Evolutionary conservation across 2,329 filamentous ascomycete genomes (phyloP).

Genomic region (Colletotrichum cereale): DNA sequence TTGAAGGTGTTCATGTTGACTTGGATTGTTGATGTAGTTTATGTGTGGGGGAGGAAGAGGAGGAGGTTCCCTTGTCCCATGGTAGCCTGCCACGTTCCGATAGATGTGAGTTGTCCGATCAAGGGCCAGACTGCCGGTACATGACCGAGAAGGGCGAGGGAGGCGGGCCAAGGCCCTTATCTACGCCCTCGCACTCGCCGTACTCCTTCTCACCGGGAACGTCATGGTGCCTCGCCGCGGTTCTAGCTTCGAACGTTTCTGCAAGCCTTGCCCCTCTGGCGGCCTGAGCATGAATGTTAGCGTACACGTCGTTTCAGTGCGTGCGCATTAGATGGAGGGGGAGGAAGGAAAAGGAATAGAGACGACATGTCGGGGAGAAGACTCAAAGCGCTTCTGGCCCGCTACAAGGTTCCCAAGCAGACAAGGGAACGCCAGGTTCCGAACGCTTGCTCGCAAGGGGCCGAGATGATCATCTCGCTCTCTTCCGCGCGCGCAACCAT

Average conservation of each 20-base stretch:
- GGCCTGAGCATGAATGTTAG: conserved; percentile 34
- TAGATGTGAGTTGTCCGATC: not conserved
- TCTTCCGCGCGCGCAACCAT: not conserved
- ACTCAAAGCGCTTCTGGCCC: not conserved
- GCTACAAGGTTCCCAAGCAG: not conserved
- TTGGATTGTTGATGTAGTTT: not conserved
- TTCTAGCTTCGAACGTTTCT: conserved; percentile 20
- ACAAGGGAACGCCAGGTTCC: not conserved
- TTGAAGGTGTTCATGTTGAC: conserved; percentile 38
- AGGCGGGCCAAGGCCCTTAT: conserved; percentile 30
- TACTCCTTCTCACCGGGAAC: not conserved
- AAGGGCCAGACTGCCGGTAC: not conserved
- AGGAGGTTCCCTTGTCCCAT: conserved; percentile 18
- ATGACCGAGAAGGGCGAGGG: fast-evolving
- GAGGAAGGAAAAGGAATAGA: not conserved
- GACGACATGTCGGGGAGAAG: conserved; percentile 15
- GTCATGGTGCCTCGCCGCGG: conserved; percentile 21
- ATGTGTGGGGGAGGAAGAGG: not conserved
- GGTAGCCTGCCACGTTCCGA: not conserved
- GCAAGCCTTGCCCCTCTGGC: conserved; percentile 27
- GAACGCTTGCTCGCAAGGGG: conserved; percentile 1
- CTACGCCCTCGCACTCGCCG: conserved; percentile 9
- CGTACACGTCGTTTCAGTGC: conserved; percentile 36
- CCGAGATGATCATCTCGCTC: conserved; percentile 1
- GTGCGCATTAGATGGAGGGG: conserved; percentile 15